Evolutionary conservation across 2,329 filamentous ascomycete species (phyloP).

Genomic region (Chaetomiaceae sp.): DNA sequence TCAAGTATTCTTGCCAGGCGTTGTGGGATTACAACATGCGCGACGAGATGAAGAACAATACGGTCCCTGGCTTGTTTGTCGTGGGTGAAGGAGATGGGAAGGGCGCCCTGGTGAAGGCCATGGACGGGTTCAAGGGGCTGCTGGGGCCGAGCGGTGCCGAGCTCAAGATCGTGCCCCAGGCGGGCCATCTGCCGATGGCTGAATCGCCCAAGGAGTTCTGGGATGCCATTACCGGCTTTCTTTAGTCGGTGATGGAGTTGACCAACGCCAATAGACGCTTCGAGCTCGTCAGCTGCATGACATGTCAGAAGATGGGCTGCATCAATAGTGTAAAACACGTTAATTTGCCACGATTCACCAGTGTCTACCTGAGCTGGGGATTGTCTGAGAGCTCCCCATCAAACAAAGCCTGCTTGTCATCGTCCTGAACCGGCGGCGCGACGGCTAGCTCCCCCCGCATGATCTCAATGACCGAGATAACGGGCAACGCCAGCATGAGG

Average conservation of each 20-base stretch:
- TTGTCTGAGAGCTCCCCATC: slow-evolving; percentile 11
- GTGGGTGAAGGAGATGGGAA: slow-evolving; percentile 69
- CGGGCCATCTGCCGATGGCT: slow-evolving; percentile 81
- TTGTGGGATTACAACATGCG: slow-evolving; percentile 68
- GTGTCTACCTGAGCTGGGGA: too few species aligned
- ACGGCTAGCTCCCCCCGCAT: slow-evolving; percentile 26
- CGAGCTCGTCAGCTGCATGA: too few species aligned
- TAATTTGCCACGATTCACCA: too few species aligned
- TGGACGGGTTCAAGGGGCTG: slow-evolving; percentile 65
- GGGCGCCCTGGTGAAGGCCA: slow-evolving; percentile 68
- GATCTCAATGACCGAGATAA: slow-evolving; percentile 58
- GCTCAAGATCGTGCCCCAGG: slow-evolving; percentile 61
- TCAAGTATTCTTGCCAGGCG: slow-evolving; percentile 62
- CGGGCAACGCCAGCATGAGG: slow-evolving; percentile 54
- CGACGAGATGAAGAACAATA: slow-evolving; percentile 48
- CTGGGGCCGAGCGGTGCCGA: slow-evolving; percentile 53
- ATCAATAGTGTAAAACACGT: too few species aligned
- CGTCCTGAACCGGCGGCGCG: slow-evolving; percentile 20
- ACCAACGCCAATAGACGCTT: too few species aligned
- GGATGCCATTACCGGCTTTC: slow-evolving; percentile 54
- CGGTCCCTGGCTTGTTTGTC: slow-evolving; percentile 61
- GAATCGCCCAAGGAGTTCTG: slow-evolving; percentile 69
- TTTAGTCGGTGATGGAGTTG: too few species aligned
- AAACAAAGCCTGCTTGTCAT: slow-evolving; percentile 19
- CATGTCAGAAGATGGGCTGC: too few species aligned